Conservation (phyloP, 169 alveolate genomes). For the Besnoitia besnoiti region DNA sequence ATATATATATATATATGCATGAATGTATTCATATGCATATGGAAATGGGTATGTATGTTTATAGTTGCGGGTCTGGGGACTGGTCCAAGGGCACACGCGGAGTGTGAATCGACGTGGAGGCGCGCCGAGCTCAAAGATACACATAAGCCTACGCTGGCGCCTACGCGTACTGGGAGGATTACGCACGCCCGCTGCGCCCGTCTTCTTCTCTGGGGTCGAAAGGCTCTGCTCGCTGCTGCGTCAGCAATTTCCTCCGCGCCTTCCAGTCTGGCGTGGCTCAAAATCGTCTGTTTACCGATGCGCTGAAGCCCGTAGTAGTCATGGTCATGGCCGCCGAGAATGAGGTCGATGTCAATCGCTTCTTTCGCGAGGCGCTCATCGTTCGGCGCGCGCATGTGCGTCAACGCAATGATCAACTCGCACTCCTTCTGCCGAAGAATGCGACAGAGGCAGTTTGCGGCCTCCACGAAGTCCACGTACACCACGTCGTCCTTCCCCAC, state of each 20-base stretch:
- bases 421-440: slow-evolving; percentile 80
- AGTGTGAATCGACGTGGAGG: too few relatives aligned
- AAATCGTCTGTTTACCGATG: slow-evolving; percentile 54
- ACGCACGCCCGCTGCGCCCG: too few relatives aligned
- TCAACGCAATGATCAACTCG: slow-evolving; percentile 89
- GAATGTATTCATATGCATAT: not conserved
- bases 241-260: too few relatives aligned
- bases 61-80: too few relatives aligned
- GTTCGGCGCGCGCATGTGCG: slow-evolving; percentile 92
- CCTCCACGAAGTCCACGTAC: slow-evolving; percentile 82
- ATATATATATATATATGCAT: not conserved
- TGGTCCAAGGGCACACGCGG: too few relatives aligned
- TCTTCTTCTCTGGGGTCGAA: not conserved
- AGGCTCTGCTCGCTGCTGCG: not conserved
- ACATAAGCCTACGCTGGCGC: too few relatives aligned
- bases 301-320: slow-evolving; percentile 74
- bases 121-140: too few relatives aligned
- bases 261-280: not conserved
- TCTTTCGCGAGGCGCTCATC: slow-evolving; percentile 83
- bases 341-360: slow-evolving; percentile 84
- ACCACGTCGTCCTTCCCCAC: slow-evolving; percentile 80
- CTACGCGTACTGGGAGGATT: too few relatives aligned
- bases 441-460: slow-evolving; percentile 76
- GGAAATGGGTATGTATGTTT: too few relatives aligned
- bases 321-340: slow-evolving; percentile 94